A percentile compares a stretch with the other conserved stretches of the same genome.
Evolutionary conservation across 1,139 yeast genomes (phyloP).

Genomic region (Hansenula lynferdii): DNA sequence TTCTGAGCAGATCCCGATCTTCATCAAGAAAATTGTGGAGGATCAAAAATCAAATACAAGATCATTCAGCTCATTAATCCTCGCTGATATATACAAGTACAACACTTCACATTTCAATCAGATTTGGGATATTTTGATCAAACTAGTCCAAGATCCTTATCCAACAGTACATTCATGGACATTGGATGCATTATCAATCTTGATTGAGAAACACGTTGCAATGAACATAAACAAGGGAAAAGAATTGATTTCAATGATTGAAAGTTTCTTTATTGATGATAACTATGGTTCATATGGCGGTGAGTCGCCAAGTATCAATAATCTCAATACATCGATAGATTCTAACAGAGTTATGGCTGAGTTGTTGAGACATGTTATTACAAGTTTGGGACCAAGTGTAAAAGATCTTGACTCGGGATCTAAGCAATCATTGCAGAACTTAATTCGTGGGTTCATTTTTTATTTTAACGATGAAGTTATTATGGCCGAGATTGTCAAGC

Average conservation of each 20-base stretch:
- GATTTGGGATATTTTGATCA: conserved; percentile 53
- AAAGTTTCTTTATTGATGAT: conserved; percentile 44
- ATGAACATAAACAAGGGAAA: conserved; percentile 35
- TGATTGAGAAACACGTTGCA: conserved; percentile 55
- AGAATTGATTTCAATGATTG: conserved; percentile 42
- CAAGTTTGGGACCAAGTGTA: conserved; percentile 46
- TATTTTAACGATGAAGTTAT: conserved; percentile 19
- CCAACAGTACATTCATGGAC: conserved; percentile 78
- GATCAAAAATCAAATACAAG: conserved; percentile 59
- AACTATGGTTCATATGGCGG: conserved; percentile 49
- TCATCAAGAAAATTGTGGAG: conserved; percentile 59
- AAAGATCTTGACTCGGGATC: conserved; percentile 23
- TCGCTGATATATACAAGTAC: conserved; percentile 55
- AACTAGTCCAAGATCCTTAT: conserved; percentile 74
- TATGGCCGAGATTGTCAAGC: conserved; percentile 27
- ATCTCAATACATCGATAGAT: conserved; percentile 40
- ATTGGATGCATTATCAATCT: conserved; percentile 49
- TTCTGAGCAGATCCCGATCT: conserved; percentile 46
- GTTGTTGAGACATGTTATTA: conserved; percentile 37
- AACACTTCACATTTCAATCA: conserved; percentile 39
- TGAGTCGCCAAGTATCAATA: conserved; percentile 37
- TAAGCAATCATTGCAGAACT: conserved; percentile 21
- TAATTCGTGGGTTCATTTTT: conserved; percentile 20
- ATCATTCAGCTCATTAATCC: conserved; percentile 55
- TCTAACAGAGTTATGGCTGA: conserved; percentile 35